A percentile compares a stretch with the other conserved stretches of the same genome.
phyloP scores from a whole-genome alignment of 2,329 filamentous ascomycete species.

The Cercospora berteroae region DNA sequence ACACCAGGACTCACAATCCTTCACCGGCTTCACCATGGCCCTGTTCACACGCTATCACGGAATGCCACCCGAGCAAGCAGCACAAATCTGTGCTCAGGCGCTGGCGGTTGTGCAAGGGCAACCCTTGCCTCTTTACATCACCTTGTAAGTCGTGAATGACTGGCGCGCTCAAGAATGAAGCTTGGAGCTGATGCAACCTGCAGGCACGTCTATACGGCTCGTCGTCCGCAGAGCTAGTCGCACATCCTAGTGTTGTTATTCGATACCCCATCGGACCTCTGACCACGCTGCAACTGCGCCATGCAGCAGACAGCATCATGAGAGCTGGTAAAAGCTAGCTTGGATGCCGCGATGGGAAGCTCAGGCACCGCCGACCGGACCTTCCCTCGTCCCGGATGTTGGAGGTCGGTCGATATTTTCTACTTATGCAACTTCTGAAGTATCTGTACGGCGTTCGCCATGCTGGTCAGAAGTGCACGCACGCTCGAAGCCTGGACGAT shows the following conservation, averaged over 20 bases:
- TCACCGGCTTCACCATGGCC: slow-evolving; percentile 32
- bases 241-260: background rate
- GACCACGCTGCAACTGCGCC: background rate
- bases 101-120: slow-evolving; percentile 22
- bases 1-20: slow-evolving; percentile 25
- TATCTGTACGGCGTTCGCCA: background rate
- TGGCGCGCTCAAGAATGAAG: background rate
- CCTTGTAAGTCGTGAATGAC: slow-evolving; percentile 61
- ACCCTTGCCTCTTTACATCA: slow-evolving; percentile 57
- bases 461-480: background rate
- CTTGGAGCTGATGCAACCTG: slow-evolving; percentile 16
- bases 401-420: background rate
- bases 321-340: background rate
- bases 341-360: background rate
- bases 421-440: background rate
- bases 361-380: background rate
- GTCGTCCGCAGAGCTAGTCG: slow-evolving; percentile 39
- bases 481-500: background rate
- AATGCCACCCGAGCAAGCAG: slow-evolving; percentile 61
- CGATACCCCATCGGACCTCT: background rate
- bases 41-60: slow-evolving; percentile 61
- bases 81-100: slow-evolving; percentile 63
- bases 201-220: slow-evolving; percentile 51
- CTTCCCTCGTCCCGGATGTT: background rate
- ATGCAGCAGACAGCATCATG: background rate